Base-by-base conservation (phyloP, 805 yeast genomes). In the Isabelozyma heimii region DNA sequence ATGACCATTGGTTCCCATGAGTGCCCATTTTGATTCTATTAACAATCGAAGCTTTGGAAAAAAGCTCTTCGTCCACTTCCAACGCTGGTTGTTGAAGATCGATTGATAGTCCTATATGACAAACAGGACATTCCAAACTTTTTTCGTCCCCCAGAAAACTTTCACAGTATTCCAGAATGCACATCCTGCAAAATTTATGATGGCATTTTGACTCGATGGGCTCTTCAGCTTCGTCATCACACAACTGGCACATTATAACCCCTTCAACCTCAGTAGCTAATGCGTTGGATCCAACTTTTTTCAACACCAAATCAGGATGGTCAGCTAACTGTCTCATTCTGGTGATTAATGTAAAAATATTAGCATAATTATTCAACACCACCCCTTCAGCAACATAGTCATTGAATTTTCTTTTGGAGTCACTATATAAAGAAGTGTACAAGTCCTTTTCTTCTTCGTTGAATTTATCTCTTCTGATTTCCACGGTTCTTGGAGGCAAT, bases 171-270 rank as follows among this genome's bases (percentile, higher is more conserved):
- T 95, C 99, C 49, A 80, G 83, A 49, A 94, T 82, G 65, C 99
- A 94, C 75, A 94, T 76, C 27, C 99, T 80, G 64, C 99, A 94
- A 63, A 94, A 94, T 52, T 81, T 81, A 63, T 94, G 99, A 57
- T 88, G 97, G 66, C 99, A 94, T 62, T 87, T 89, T 2, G 97
- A 87, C 65, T 88, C 91, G 43, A 94, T 91, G 0, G 99, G 96
- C 52, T 94, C 99, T 66, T 94, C 98, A 0, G 98, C 97, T 67
- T 91, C 97, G 62, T 94, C 99, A 56, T 91, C 98, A 69, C 99
- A 94, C 20, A 94, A 64, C 56, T 89, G 95, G 63, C 99, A 94
- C 40, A 94, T 85, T 37, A 73, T 70, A 9, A 91, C 81, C 1
- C 82, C 82, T 9, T 77, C 79, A 5, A 72, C 63, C 12, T 80